Base-by-base conservation (phyloP, 2,329 filamentous ascomycete genomes). In the Metarhizium brunneum region DNA sequence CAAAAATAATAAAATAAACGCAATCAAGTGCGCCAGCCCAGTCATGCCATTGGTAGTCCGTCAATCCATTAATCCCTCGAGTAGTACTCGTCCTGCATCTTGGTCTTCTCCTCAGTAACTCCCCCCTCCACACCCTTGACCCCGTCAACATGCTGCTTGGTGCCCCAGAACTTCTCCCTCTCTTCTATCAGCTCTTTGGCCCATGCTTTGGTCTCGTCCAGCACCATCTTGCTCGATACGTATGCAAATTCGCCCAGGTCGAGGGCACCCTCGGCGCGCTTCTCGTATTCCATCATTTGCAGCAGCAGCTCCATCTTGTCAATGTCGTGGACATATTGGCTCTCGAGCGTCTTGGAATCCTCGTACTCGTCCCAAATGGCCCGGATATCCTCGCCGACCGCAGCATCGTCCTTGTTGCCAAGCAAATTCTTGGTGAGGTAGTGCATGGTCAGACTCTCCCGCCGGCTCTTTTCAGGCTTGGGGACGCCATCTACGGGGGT, bases 201-300 rank as follows among this genome's bases (percentile, higher is more conserved):
- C 92, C 92, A 97, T 13, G 75, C 81, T 73, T 85, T 83, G 62
- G 91, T 87, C 74, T 96, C 92, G 0, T 84, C 81, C 61, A 95
- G 76, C 54, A 80, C 77, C 62, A 97, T 86, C 63, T 82, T 83
- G 50, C 75, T 79, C 8, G 88, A 82, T 2, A 96, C 94, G 66
- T 87, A 86, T 0, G 84, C 81, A 63, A 99, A 97, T 74, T 99
- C 94, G 53, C 87, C 83, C 52, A 99, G 74, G 69, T 97, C 90
- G 43, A 90, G 70, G 60, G 75, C 72, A 32, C 83, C 82, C 55
- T 84, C 73, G 52, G 83, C 77, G 13, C 79, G 74, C 64, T 87
- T 86, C 80, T 99, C 94, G 67, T 99, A 99, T 71, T 99, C 94
- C 35, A 95, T 76, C 88, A 96, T 96, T 76, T 99, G 94, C 66